Evolutionary conservation across 2,329 filamentous ascomycete species (phyloP).

Genomic region (Cercospora zeae-maydis): DNA sequence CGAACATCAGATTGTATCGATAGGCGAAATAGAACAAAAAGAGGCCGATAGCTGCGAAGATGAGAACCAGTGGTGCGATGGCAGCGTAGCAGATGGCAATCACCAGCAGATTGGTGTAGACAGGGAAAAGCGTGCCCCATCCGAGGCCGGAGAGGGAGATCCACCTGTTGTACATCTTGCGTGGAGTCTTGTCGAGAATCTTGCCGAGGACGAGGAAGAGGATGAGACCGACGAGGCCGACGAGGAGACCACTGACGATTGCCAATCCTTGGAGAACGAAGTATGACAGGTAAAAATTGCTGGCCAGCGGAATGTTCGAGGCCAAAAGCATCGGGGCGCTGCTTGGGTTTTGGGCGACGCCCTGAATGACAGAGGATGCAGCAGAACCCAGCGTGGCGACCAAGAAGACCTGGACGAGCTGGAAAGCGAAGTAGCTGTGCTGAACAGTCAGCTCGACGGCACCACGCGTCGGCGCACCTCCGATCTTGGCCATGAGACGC

Average conservation of each 20-base stretch:
- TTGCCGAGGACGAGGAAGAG: slow-evolving; percentile 72
- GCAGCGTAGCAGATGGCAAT: slow-evolving; percentile 78
- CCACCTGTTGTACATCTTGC: slow-evolving; percentile 77
- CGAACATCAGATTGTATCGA: slow-evolving; percentile 86
- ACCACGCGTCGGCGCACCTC: slow-evolving; percentile 75
- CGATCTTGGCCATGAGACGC: slow-evolving; percentile 71
- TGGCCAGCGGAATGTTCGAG: slow-evolving; percentile 64
- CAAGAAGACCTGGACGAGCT: slow-evolving; percentile 88
- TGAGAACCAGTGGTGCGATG: slow-evolving; percentile 79
- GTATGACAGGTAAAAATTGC: slow-evolving; percentile 94
- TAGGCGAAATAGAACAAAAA: slow-evolving; percentile 81
- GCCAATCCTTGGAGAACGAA: slow-evolving; percentile 88
- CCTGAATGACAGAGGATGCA: slow-evolving; percentile 65
- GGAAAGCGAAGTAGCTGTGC: slow-evolving; percentile 86
- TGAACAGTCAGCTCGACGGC: slow-evolving; percentile 85
- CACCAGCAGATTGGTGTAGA: slow-evolving; percentile 73
- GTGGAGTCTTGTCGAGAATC: slow-evolving; percentile 71
- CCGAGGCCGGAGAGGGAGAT: slow-evolving; percentile 66
- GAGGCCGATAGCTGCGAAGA: slow-evolving; percentile 76
- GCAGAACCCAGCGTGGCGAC: slow-evolving; percentile 79
- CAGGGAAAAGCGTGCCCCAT: slow-evolving; percentile 79
- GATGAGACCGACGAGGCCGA: slow-evolving; percentile 71
- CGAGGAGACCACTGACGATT: slow-evolving; percentile 68
- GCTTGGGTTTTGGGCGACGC: slow-evolving; percentile 59
- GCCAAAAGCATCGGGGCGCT: slow-evolving; percentile 33